These are phyloP conservation scores for Globisporangium solare DNA, from an alignment of 352 stramenopile species.

Conservation along the genomic window DNA sequence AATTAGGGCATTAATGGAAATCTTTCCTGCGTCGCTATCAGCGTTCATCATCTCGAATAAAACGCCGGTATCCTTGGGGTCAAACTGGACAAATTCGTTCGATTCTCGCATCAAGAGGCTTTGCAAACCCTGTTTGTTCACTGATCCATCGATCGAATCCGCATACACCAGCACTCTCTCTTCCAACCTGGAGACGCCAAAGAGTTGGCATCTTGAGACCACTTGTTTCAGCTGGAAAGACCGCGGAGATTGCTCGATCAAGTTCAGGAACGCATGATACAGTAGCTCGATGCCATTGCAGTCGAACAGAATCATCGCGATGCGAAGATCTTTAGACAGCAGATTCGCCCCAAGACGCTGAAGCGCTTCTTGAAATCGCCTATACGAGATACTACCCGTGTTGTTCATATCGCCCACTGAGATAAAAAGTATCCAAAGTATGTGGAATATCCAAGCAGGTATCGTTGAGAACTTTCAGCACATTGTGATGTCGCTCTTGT, in stretches of 20 bases:
- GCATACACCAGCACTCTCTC: slow-evolving; percentile 33
- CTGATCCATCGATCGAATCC: slow-evolving; percentile 29
- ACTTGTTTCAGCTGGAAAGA: slow-evolving; percentile 19
- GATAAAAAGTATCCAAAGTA: slow-evolving; percentile 35
- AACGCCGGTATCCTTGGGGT: slow-evolving; percentile 28
- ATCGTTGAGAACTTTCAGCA: slow-evolving; percentile 24
- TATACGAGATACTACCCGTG: slow-evolving; percentile 34
- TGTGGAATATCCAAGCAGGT: slow-evolving; percentile 29
- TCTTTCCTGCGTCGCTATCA: slow-evolving; percentile 10
- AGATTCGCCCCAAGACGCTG: slow-evolving; percentile 31
- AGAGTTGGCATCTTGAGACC: slow-evolving; percentile 28
- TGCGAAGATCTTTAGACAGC: slow-evolving; percentile 29
- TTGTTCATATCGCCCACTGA: slow-evolving; percentile 44
- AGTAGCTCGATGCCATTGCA: slow-evolving; percentile 41
- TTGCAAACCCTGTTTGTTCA: slow-evolving; percentile 40
- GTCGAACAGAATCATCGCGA: slow-evolving; percentile 50
- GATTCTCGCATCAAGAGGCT: slow-evolving; percentile 30
- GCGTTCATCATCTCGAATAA: slow-evolving; percentile 30
- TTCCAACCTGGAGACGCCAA: slow-evolving; percentile 34
- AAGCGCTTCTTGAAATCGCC: slow-evolving; percentile 38
- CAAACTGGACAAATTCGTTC: slow-evolving; percentile 25
- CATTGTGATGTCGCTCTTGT: slow-evolving; percentile 18
- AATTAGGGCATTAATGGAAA: slow-evolving; percentile 34
- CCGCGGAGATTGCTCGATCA: slow-evolving; percentile 22
- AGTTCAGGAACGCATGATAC: slow-evolving; percentile 42